Evolutionary conservation across 495 filamentous ascomycete species (phyloP), one percentile per base, ranked within the genome.

Genomic region (Hypoxylon rickii): DNA sequence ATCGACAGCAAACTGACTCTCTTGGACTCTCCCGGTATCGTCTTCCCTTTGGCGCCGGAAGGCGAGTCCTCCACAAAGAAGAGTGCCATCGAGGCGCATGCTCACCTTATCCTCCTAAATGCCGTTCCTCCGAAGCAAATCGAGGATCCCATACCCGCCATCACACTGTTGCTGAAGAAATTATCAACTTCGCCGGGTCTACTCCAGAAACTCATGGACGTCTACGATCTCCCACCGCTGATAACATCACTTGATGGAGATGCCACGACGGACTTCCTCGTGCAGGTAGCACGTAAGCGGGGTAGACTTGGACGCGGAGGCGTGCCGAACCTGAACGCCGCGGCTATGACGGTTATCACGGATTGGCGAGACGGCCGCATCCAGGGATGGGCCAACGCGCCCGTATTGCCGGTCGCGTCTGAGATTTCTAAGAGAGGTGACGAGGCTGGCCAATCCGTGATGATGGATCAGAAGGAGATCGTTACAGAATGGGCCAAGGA

Each of bases 321-420:
- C 26, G 79, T 97, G 26, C 94, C 94, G 33, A 97, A 98, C 70
- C 68, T 96, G 37, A 76, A 84, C 52, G 84, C 88, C 46, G 94
- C 95, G 4, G 94, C 92, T 24, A 93, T 91, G 80, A 87, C 89
- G 1, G 93, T 98, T 15, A 84, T 98, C 52, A 92, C 84, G 38
- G 94, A 98, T 76, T 96, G 94, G 92, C 78, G 95, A 42, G 94
- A 97, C 71, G 94, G 93, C 4, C 79, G 94, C 21, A 96, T 98
- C 47, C 90, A 96, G 69, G 93, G 93, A 18, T 97, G 93, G 93
- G 81, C 83, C 17, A 86, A 89, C 34, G 83, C 90, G 1, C 93
- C 93, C 1, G 79, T 76, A 3, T 65, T 86, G 40, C 70, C 79
- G 15, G 76, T 85, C n/a, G 80, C 80, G 18, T 44, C 51, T 20